Conservation (phyloP, 176 grass and related monocot species). For the Oryza coarctata region DNA sequence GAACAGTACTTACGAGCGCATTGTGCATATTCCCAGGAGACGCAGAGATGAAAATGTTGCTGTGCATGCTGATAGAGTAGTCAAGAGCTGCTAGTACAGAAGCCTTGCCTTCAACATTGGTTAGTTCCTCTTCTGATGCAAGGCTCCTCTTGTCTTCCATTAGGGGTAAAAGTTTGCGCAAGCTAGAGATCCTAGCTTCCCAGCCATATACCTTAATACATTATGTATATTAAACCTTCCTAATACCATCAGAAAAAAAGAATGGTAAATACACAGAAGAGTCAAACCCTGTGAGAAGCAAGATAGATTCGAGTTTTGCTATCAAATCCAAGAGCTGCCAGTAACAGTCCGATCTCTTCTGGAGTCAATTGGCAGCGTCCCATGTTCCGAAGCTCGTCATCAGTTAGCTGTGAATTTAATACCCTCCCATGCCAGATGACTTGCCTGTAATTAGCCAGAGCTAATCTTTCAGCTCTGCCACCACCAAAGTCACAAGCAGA, state of each 20-base stretch:
- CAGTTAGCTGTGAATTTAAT: conserved; percentile 73
- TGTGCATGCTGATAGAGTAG: conserved; percentile 81
- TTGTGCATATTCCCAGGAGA: conserved; percentile 98
- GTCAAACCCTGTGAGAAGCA: conserved; percentile 85
- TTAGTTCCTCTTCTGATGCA: conserved; percentile 63
- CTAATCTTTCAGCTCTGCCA: conserved; percentile 82
- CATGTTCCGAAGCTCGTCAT: conserved; percentile 65
- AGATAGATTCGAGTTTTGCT: conserved; percentile 74
- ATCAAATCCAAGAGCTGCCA: conserved; percentile 78
- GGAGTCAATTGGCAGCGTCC: conserved; percentile 86
- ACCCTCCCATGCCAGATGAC: conserved; percentile 94
- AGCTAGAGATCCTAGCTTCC: conserved; percentile 69
- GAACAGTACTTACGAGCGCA: conserved; percentile 59
- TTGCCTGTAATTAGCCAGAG: conserved; percentile 90
- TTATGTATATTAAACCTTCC: conserved; percentile 20
- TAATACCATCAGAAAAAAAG: background rate
- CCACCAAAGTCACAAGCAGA: conserved; percentile 89
- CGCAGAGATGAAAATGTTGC: conserved; percentile 81
- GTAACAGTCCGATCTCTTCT: conserved; percentile 84
- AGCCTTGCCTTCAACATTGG: conserved; percentile 72
- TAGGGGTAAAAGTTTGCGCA: conserved; percentile 70
- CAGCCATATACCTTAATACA: conserved; percentile 75
- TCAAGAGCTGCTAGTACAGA: conserved; percentile 90
- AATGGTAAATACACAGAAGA: background rate
- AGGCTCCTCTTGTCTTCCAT: conserved; percentile 92